Evolutionary conservation across 179 eudicot species (phyloP).

Genomic region (Spergularia azorica): DNA sequence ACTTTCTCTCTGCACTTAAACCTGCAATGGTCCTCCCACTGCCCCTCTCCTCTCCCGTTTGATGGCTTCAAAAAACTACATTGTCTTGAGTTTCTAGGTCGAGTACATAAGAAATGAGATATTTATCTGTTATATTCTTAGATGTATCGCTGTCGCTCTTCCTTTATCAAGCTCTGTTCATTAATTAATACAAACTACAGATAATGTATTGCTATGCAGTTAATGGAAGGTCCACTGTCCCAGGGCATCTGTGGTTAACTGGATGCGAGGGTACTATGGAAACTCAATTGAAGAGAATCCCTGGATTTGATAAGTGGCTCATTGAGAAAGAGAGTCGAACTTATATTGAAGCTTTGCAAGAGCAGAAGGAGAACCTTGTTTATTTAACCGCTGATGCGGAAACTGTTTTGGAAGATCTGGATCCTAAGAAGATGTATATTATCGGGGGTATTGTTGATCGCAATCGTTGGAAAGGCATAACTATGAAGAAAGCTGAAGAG

Average conservation of each 20-base stretch:
- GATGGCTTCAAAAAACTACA: background rate
- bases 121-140: background rate
- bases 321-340: conserved; percentile 72
- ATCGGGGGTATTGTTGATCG: conserved; percentile 96
- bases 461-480: conserved; percentile 91
- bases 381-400: conserved; percentile 93
- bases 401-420: conserved; percentile 64
- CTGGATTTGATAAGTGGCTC: conserved; percentile 89
- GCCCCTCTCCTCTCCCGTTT: background rate
- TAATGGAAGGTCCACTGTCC: conserved; percentile 62
- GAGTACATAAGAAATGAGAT: background rate
- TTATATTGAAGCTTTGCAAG: conserved; percentile 69
- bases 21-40: background rate
- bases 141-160: background rate
- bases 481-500: conserved; percentile 87
- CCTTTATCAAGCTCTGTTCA: conserved; percentile 10
- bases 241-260: conserved; percentile 87
- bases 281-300: conserved; percentile 53
- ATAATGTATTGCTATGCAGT: conserved; percentile 93
- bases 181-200: conserved; percentile 41
- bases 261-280: conserved; percentile 76
- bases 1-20: background rate
- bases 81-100: background rate
- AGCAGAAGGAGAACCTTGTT: conserved; percentile 71
- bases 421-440: conserved; percentile 67